phyloP scores from a whole-genome alignment of 495 filamentous ascomycete species.

The Tuber melanosporum region DNA sequence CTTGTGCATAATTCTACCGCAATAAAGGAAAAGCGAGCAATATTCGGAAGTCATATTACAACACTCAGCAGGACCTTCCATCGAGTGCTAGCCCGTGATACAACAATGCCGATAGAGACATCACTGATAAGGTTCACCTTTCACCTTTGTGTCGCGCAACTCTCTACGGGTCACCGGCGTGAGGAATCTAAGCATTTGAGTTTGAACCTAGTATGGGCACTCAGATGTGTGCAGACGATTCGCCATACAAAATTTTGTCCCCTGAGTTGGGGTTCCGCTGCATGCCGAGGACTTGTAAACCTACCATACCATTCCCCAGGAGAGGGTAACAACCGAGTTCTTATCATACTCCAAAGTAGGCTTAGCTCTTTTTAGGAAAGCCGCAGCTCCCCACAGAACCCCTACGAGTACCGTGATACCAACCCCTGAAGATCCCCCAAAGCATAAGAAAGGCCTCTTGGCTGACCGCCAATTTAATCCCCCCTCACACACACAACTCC shows the following conservation, averaged over 20 bases:
- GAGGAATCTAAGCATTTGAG: too few species aligned
- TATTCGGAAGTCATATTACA: too few species aligned
- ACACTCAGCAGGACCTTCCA: neutral
- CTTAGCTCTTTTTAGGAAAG: neutral
- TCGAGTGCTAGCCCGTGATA: neutral
- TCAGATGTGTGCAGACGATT: too few species aligned
- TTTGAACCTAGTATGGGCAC: too few species aligned
- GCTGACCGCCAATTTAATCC: neutral
- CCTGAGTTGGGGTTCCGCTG: too few species aligned
- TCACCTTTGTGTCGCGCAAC: neutral
- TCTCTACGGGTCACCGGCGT: neutral
- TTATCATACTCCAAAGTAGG: neutral
- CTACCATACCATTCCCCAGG: neutral
- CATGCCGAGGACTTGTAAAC: too few species aligned
- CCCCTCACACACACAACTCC: neutral
- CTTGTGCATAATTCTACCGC: too few species aligned
- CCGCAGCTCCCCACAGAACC: neutral
- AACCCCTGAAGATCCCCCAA: neutral
- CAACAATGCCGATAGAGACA: neutral
- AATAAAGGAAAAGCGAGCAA: too few species aligned
- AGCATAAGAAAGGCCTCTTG: neutral
- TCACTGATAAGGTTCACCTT: neutral
- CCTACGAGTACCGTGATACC: neutral
- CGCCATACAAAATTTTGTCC: too few species aligned
- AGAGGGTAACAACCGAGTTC: neutral